Evolutionary conservation across 768 basidiomycete species (phyloP).

Genomic region (Kwoniella newhampshirensis): DNA sequence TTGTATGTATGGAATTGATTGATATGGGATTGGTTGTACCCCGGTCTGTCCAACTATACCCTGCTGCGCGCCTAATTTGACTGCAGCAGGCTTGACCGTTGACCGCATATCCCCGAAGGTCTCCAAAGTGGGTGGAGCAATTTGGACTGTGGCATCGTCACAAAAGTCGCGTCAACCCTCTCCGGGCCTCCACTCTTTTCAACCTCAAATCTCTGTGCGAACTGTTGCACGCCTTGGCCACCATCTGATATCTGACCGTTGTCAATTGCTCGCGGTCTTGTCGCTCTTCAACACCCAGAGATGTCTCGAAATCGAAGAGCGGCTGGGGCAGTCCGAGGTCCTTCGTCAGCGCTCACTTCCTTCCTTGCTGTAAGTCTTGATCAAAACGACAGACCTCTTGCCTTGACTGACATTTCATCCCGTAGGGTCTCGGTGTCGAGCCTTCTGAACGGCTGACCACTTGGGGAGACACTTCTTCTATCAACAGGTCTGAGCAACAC

Average conservation of each 20-base stretch:
- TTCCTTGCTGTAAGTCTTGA: constrained; percentile 52
- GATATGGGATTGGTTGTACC: constrained; percentile 21
- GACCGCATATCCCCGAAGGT: background rate
- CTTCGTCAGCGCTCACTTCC: constrained; percentile 51
- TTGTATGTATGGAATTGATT: constrained; percentile 2
- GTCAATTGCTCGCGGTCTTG: no score
- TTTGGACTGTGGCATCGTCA: constrained; percentile 1
- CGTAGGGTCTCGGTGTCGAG: constrained; percentile 48
- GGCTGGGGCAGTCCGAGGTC: constrained; percentile 45
- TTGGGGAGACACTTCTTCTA: constrained; percentile 38
- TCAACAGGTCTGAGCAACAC: constrained; percentile 8
- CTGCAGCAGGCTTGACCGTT: no score
- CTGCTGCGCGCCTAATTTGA: no score
- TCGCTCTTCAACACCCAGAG: background rate
- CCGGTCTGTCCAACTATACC: no score
- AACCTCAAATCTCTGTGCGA: constrained; percentile 19
- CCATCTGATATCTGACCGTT: background rate
- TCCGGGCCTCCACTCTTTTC: background rate
- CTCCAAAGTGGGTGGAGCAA: background rate
- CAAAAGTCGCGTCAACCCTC: constrained; percentile 13
- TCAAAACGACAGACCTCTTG: background rate
- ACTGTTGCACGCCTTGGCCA: background rate
- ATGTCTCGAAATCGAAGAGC: constrained; percentile 34
- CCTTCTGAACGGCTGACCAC: constrained; percentile 35
- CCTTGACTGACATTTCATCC: background rate